Conservation (phyloP, 2,329 filamentous ascomycete genomes). For the Domatiomyces globalis region DNA sequence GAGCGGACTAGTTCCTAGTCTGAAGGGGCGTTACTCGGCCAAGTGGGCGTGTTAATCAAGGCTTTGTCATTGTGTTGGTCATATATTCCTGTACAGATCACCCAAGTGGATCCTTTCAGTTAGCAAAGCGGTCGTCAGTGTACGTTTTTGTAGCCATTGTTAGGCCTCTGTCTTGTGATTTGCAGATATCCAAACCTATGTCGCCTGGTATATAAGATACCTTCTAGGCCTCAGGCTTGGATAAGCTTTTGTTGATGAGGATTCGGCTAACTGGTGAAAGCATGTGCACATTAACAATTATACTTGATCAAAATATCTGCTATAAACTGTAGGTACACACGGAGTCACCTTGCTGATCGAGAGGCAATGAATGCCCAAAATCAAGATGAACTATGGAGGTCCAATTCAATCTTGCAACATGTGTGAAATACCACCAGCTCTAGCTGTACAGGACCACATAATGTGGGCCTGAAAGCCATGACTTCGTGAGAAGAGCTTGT, state of each 20-base stretch:
- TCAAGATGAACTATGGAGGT: conserved; percentile 10
- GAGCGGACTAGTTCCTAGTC: background rate
- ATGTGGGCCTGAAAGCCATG: conserved; percentile 3
- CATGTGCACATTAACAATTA: background rate
- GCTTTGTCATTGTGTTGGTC: too few relatives aligned
- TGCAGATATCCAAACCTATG: too few relatives aligned
- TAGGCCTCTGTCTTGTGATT: too few relatives aligned
- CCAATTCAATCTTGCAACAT: conserved; percentile 7
- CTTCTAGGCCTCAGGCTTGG: too few relatives aligned
- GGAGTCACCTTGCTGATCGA: conserved; percentile 12
- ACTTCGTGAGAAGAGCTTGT: conserved; percentile 10
- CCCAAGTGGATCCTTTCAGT: too few relatives aligned
- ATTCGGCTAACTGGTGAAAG: too few relatives aligned
- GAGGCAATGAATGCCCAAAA: conserved; percentile 1
- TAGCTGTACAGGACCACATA: conserved; percentile 2
- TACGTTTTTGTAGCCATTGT: too few relatives aligned
- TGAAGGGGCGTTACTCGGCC: background rate
- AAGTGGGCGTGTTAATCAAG: too few relatives aligned
- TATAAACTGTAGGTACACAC: conserved; percentile 7
- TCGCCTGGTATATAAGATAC: too few relatives aligned
- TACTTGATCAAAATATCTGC: background rate
- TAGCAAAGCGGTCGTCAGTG: too few relatives aligned
- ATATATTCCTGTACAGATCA: too few relatives aligned
- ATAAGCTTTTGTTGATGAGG: background rate
- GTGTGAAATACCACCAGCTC: conserved; percentile 8